These are phyloP conservation scores for Otatea glauca DNA, from an alignment of 176 grass and related monocot species.

Conservation along the genomic window DNA sequence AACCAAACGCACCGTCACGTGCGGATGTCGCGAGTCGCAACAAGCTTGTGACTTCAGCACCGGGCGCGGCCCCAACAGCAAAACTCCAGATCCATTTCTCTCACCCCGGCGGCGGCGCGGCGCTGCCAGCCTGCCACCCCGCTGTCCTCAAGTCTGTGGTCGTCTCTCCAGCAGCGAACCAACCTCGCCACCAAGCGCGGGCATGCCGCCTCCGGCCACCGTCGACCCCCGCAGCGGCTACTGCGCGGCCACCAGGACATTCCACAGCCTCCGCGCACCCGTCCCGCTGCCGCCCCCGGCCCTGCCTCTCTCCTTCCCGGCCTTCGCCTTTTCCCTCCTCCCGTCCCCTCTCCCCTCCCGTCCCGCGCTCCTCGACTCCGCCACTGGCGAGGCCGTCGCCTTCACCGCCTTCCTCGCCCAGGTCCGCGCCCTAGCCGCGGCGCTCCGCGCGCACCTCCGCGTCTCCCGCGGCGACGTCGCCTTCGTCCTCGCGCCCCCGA, in stretches of 20 bases:
- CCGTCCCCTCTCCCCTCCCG: slow-evolving; percentile 47
- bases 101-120: too few species aligned
- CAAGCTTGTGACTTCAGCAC: too few species aligned
- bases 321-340: slow-evolving; percentile 51
- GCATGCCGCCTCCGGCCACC: slow-evolving; percentile 19
- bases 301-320: slow-evolving; percentile 41
- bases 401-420: slow-evolving; percentile 36
- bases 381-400: slow-evolving; percentile 35
- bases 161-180: not conserved
- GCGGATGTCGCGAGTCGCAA: too few species aligned
- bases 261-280: slow-evolving; percentile 54
- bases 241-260: slow-evolving; percentile 52
- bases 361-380: slow-evolving; percentile 48
- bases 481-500: slow-evolving; percentile 49
- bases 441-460: not conserved
- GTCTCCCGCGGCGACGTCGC: slow-evolving; percentile 54
- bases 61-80: too few species aligned
- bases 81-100: too few species aligned
- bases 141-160: too few species aligned
- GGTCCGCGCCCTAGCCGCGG: slow-evolving; percentile 42
- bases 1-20: too few species aligned
- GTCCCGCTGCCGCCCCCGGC: slow-evolving; percentile 29
- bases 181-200: not conserved
- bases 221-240: slow-evolving; percentile 63
- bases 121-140: too few species aligned